Evolutionary conservation across 176 grass and related monocot species (phyloP).

Genomic region (Musa schizocarpa): DNA sequence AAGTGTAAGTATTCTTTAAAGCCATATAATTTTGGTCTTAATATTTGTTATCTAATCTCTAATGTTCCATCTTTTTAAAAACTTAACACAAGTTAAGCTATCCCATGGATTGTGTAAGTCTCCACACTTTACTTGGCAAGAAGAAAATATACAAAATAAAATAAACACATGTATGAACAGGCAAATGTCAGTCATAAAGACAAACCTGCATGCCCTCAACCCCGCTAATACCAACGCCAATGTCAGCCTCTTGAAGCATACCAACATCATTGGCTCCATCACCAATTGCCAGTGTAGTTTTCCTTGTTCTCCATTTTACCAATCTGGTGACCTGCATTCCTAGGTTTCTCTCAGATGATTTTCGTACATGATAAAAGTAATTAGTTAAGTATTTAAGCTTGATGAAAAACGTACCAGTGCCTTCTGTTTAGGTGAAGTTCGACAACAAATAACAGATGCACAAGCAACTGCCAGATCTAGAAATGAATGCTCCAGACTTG

Average conservation of each 20-base stretch:
- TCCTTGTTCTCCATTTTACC: constrained; percentile 57
- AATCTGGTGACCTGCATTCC: constrained; percentile 59
- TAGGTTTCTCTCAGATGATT: neutral
- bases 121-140: neutral
- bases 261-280: constrained; percentile 94
- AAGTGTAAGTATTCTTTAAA: neutral
- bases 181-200: neutral
- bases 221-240: constrained; percentile 86
- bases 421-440: constrained; percentile 90
- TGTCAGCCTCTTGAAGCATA: constrained; percentile 97
- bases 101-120: neutral
- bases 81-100: neutral
- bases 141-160: neutral
- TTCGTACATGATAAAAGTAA: neutral
- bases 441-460: constrained; percentile 83
- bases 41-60: neutral
- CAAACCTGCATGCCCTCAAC: constrained; percentile 95
- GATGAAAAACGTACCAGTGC: constrained; percentile 54
- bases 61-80: neutral
- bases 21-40: neutral
- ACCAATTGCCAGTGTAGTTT: constrained; percentile 71
- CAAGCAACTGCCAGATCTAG: constrained; percentile 51
- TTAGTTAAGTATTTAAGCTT: neutral
- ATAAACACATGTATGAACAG: neutral
- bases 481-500: constrained; percentile 40